Base-by-base conservation (phyloP, 192 early-diverging fungal species). In the Coemansia sp. region DNA sequence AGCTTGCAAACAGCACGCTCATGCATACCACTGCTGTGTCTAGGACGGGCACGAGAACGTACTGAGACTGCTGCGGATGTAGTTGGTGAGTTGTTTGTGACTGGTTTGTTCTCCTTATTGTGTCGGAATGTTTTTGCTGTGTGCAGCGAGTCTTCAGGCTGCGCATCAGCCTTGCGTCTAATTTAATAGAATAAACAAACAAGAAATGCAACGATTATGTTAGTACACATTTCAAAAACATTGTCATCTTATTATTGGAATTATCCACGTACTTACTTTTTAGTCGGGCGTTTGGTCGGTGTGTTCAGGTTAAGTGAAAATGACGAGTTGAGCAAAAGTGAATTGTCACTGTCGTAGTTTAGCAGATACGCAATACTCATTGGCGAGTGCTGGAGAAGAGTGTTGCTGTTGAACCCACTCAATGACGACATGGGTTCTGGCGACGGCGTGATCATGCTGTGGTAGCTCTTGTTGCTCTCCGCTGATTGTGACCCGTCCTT, bases 381-480 rank as follows among this genome's bases (percentile, higher is more conserved):
- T 12, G 46, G 23, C 11, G 19, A 47, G 7, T 13, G 11, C 11
- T 47, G 46, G 21, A 23, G 21, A 7, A 47, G 12, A 2, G 46
- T 47, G 46, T 47, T 23, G 46, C 9, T 22, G 9, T 22, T 14
- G 10, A 47, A 23, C 10, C 46, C 43, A 24, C 23, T 10, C 12
- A 10, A 5, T 23, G 12, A 22, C 0, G n/a, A 8, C 46, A 47
- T 47, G 46, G 46, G 46, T 11, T 47, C 46, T 5, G 46, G 46
- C 0, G 46, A 47, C 46, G 46, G 46, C 19, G 46, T 47, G 46
- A 47, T 47, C 46, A 47, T 47, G 46, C 46, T 47, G 46, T 23
- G 46, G 19, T 47, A 47, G 46, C 46, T 47, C 21, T 47, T 47
- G 46, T 47, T 47, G 46, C 46, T 47, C 10, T 47, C 46, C 0